Conservation (phyloP, 352 stramenopile genomes). For the Lagenidium sp. region DNA sequence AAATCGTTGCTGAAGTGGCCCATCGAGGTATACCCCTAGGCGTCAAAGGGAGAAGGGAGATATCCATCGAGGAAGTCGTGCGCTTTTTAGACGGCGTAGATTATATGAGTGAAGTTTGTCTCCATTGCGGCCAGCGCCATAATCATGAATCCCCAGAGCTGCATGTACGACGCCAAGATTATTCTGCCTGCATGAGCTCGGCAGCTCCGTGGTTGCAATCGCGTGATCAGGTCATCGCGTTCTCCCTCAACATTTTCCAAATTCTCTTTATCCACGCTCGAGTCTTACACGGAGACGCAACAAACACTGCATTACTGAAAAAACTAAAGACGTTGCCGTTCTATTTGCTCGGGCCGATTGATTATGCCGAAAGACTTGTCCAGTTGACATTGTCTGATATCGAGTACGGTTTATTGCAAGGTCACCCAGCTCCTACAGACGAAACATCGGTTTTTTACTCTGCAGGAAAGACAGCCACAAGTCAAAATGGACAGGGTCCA, state of each 20-base stretch:
- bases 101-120: constrained; percentile 29
- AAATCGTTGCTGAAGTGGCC: too few species aligned
- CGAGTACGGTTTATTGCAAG: constrained; percentile 77
- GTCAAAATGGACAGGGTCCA: constrained; percentile 9
- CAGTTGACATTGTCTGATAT: constrained; percentile 70
- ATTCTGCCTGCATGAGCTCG: too few species aligned
- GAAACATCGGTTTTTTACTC: too few species aligned
- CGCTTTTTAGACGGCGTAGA: constrained; percentile 45
- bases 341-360: constrained; percentile 24
- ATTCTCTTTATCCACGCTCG: constrained; percentile 81
- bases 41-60: constrained; percentile 3
- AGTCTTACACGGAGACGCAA: constrained; percentile 39
- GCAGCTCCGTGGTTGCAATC: too few species aligned
- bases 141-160: not conserved
- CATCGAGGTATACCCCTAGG: constrained; percentile 1
- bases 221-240: constrained; percentile 55
- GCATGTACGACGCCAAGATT: too few species aligned
- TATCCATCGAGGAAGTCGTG: constrained; percentile 17
- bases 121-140: not conserved
- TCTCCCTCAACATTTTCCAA: constrained; percentile 90
- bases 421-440: constrained; percentile 5
- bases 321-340: constrained; percentile 43
- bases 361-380: constrained; percentile 13
- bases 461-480: constrained; percentile 3
- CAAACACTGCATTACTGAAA: constrained; percentile 67